Base-by-base conservation (phyloP, 2,329 filamentous ascomycete species). In the Neophaeococcomyces aloes region DNA sequence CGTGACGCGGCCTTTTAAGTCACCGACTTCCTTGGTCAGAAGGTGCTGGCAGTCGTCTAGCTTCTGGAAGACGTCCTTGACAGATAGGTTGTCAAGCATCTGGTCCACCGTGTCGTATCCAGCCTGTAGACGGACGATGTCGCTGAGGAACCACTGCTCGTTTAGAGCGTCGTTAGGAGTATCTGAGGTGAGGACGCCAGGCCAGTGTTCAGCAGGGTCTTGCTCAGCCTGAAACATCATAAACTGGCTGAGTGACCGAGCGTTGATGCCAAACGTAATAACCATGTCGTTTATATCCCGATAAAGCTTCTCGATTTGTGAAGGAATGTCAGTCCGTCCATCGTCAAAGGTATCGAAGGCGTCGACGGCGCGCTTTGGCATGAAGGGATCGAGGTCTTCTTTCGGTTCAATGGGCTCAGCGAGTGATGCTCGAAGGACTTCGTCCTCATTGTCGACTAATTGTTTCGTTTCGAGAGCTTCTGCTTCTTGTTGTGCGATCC, bases 201-300 rank as follows among this genome's bases (percentile, higher is more conserved):
- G 53, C 63, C 70, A 73, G 29, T 76, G 66, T 40, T 73, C 68
- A 38, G 68, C 62, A 32, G 69, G 63, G 38, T 78, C 67, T 8
- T 69, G 70, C 3, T 53, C 51, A 46, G 64, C 53, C 48, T 70
- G 65, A 44, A 66, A 65, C 27, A 66, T 49, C 45, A 88, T 63
- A 55, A 75, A 81, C 0, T 71, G 67, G 15, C 69, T 63, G 32
- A 81, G 56, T 6, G 72, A 78, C 13, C 89, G 75, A 4, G 84
- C 78, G 59, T 96, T 96, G 38, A 95, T 74, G 7, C 89, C 89
- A 31, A 96, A 68, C 0, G 85, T 89, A 56, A 95, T 86, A 33
- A 98, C 80, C 91, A 96, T 98, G 10, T 84, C 84, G 61, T 71
- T 72, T 49, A 70, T 69, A 46, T 72, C 69, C 10, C 67, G 65